Evolutionary conservation across 2,329 filamentous ascomycete genomes (phyloP), one percentile per base, ranked within the genome.

Genomic region (Myriosclerotinia curreyana): DNA sequence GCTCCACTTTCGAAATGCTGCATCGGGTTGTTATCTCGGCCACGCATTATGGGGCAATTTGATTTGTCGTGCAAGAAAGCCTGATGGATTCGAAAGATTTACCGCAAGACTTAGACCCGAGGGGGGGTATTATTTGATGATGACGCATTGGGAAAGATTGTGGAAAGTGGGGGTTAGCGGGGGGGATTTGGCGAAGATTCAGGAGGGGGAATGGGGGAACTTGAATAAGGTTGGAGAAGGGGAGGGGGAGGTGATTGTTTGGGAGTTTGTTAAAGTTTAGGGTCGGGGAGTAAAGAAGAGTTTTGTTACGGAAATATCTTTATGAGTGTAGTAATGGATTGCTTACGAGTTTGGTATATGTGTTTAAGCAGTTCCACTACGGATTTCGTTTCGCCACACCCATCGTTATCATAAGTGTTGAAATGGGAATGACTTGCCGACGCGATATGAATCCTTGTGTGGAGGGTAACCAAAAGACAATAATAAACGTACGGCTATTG

Each of bases 211-310:
- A 8, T 7, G 11, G 6, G 60, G 60, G 17, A 14, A 1, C 1
- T 12, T 12, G 4, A 5, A 15, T 4, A 40, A 17, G 9, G n/a
- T 0, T 62, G 42, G 22, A 17, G 42, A 44, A 2, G 44, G 44
- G 44, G 52, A 63, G 44, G 20, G 5, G 8, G 34, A 56, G 3
- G 20, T 63, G 3, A 7, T 56, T 50, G 44, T 40, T 25, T 63
- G 60, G 60, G 60, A 58, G 5, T 63, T 63, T 58, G 17, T n/a
- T 7, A 51, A 50, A 11, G 14, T 34, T 54, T 55, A 62, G 28
- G 17, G 17, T 34, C 6, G 20, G 12, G 6, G 22, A 38, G 31
- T 31, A 31, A 6, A 31, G 28, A 31, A 5, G 28, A 31, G 28
- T 31, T 31, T 31, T 31, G 28, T 31, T 31, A 31, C 6, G 28